Evolutionary conservation across 768 basidiomycete genomes (phyloP).

Genomic region (Leccinum rimulosum): DNA sequence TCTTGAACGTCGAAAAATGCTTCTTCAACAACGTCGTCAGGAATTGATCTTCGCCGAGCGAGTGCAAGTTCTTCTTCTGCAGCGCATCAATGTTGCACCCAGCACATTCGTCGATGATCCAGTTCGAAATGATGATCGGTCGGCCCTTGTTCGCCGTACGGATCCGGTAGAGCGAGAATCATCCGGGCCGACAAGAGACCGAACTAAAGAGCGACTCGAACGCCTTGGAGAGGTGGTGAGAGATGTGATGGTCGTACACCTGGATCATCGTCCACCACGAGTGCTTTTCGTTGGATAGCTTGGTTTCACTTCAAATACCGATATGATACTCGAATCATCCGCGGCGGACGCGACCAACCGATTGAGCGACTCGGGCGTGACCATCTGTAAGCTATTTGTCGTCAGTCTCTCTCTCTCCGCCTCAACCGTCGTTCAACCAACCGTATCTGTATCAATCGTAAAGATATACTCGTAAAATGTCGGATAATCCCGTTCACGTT

Average conservation of each 20-base stretch:
- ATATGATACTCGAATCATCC: too few species aligned
- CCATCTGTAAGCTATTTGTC: too few species aligned
- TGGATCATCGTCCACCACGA: conserved; percentile 99
- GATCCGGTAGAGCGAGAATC: conserved; percentile 92
- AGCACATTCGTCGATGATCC: conserved; percentile 92
- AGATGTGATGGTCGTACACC: conserved; percentile 94
- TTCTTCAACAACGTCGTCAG: conserved; percentile 91
- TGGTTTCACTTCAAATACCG: conserved; percentile 86
- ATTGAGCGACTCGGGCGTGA: too few species aligned
- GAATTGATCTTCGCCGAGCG: conserved; percentile 94
- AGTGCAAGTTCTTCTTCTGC: conserved; percentile 95
- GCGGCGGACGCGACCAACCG: too few species aligned
- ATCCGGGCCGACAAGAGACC: conserved; percentile 93
- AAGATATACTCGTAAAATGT: too few species aligned
- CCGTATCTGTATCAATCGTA: too few species aligned
- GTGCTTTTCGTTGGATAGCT: conserved; percentile 85
- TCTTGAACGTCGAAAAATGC: conserved; percentile 94
- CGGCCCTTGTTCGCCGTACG: conserved; percentile 95
- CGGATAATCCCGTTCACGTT: too few species aligned
- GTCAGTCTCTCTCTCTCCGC: too few species aligned
- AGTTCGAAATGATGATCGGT: conserved; percentile 94
- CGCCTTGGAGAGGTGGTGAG: conserved; percentile 90
- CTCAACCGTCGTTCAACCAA: too few species aligned
- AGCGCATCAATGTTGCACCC: conserved; percentile 92
- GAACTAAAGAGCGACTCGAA: conserved; percentile 94